phyloP scores from a whole-genome alignment of 2,329 filamentous ascomycete species.

The Fusarium pseudoanthophilum region DNA sequence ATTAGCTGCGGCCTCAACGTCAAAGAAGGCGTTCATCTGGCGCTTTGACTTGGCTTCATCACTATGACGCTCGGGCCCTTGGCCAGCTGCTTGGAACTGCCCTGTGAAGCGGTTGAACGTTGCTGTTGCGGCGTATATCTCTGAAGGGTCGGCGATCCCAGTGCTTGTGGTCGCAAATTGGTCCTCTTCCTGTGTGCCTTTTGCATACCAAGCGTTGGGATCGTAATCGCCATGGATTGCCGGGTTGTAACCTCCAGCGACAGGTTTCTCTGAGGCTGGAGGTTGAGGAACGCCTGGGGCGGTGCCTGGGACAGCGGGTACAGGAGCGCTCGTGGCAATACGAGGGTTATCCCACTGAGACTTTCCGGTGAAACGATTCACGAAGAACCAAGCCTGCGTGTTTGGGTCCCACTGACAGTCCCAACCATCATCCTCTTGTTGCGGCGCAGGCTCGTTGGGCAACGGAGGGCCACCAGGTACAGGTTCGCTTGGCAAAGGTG shows the following conservation, averaged over 20 bases:
- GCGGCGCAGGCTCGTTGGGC: conserved; percentile 56
- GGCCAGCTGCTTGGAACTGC: conserved; percentile 75
- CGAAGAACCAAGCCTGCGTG: conserved; percentile 81
- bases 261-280: conserved; percentile 51
- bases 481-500: conserved; percentile 50
- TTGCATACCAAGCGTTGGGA: conserved; percentile 92
- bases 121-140: conserved; percentile 73
- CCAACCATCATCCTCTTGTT: conserved; percentile 80
- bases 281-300: conserved; percentile 42
- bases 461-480: conserved; percentile 51
- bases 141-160: conserved; percentile 53
- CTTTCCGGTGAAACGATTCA: conserved; percentile 79
- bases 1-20: conserved; percentile 94
- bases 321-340: conserved; percentile 61
- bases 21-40: conserved; percentile 95
- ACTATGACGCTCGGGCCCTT: conserved; percentile 79
- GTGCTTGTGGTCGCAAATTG: conserved; percentile 43
- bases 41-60: conserved; percentile 88
- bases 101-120: conserved; percentile 95
- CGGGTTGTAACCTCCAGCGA: conserved; percentile 88
- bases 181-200: conserved; percentile 57
- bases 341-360: conserved; percentile 91
- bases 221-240: conserved; percentile 97
- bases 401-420: conserved; percentile 79
- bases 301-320: conserved; percentile 46